phyloP scores from a whole-genome alignment of 2,329 filamentous ascomycete species.

The Botryotinia narcissicola region DNA sequence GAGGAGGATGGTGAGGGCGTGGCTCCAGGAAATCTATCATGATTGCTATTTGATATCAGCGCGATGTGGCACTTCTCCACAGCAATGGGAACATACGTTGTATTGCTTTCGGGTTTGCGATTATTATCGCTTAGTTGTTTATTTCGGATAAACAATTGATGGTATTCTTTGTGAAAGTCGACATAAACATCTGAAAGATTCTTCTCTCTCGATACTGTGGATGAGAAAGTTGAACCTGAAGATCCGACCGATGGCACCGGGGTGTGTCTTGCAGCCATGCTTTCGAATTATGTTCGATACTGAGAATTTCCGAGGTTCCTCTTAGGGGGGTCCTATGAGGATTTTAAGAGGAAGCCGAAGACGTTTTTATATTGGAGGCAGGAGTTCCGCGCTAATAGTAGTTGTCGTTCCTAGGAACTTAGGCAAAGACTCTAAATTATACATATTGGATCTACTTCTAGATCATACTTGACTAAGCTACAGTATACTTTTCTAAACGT shows the following conservation, averaged over 20 bases:
- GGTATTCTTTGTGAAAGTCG: background rate
- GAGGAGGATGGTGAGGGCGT: background rate
- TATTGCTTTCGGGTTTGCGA: background rate
- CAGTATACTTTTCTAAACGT: background rate
- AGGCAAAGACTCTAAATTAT: background rate
- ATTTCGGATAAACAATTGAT: background rate
- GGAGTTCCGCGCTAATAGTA: background rate
- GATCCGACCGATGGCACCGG: background rate
- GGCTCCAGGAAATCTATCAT: background rate
- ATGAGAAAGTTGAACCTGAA: background rate
- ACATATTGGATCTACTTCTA: background rate
- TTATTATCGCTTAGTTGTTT: background rate
- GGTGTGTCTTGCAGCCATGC: background rate
- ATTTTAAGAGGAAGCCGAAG: background rate
- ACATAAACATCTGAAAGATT: too few species aligned
- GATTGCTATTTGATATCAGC: background rate
- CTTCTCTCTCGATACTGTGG: background rate
- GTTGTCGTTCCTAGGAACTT: background rate
- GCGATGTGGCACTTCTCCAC: too few species aligned
- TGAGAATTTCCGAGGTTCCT: background rate
- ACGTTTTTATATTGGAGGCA: background rate
- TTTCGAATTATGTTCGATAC: background rate
- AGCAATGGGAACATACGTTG: background rate
- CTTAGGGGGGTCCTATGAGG: background rate
- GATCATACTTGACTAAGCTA: background rate